Percentiles rank a stretch among this genome's conserved stretches.
phyloP scores from a whole-genome alignment of 169 alveolate species.

The Perkinsus chesapeaki region DNA sequence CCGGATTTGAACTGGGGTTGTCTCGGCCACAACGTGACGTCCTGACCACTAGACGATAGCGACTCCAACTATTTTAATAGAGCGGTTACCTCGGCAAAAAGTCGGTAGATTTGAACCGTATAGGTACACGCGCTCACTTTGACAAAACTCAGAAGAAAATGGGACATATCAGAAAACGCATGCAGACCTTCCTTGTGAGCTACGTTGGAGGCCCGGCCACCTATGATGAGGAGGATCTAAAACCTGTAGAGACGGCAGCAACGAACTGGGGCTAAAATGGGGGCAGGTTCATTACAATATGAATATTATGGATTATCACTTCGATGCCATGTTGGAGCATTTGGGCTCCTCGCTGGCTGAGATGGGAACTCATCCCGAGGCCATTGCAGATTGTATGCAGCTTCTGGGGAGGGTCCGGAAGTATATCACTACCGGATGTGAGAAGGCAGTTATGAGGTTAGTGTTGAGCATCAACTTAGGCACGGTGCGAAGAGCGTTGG shows the following conservation, averaged over 20 bases:
- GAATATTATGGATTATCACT: background rate
- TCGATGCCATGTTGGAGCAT: background rate
- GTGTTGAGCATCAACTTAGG: background rate
- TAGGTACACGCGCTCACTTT: background rate
- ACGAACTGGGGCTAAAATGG: background rate
- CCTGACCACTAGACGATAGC: no score
- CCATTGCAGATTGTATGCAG: background rate
- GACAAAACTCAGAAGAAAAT: background rate
- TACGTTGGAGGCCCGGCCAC: background rate
- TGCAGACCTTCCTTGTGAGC: background rate
- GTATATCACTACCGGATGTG: background rate
- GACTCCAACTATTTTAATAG: no score
- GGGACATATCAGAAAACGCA: background rate
- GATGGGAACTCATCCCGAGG: background rate
- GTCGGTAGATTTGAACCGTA: no score
- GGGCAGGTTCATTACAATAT: background rate
- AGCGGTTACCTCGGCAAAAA: no score
- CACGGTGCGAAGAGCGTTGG: background rate
- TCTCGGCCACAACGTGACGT: no score
- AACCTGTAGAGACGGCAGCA: background rate
- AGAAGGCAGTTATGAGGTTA: background rate
- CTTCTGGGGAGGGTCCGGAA: background rate
- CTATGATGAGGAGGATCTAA: background rate
- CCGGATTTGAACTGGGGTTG: no score
- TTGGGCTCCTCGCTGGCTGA: background rate